Percentiles rank a stretch among this genome's conserved stretches.
These are phyloP conservation scores for Diaporthe ampelina DNA, from an alignment of 2,329 filamentous ascomycete genomes.

Conservation along the genomic window DNA sequence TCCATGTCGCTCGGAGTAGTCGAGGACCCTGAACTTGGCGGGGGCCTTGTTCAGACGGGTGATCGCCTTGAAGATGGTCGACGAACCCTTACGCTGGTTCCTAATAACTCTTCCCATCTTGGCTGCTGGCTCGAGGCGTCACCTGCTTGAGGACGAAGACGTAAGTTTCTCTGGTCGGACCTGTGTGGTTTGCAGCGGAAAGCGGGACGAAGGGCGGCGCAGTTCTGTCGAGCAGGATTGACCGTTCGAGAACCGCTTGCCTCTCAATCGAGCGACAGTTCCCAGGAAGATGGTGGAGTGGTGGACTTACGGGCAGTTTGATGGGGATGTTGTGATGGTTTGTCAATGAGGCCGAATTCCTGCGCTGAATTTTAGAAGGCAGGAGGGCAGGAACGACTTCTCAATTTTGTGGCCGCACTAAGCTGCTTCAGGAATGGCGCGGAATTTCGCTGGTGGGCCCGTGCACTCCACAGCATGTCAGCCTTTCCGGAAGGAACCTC, in stretches of 20 bases:
- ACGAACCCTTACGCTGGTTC: conserved; percentile 75
- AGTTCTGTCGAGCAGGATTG: background rate
- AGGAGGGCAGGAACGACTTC: conserved; percentile 19
- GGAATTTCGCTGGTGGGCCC: background rate
- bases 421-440: background rate
- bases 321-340: conserved; percentile 37
- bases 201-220: background rate
- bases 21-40: conserved; percentile 95
- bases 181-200: conserved; percentile 8
- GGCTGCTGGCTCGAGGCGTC: conserved; percentile 47
- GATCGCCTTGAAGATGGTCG: conserved; percentile 77
- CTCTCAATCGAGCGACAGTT: conserved; percentile 28
- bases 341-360: conserved; percentile 16
- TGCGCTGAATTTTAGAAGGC: conserved; percentile 29
- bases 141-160: conserved; percentile 28
- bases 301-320: conserved; percentile 42
- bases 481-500: conserved; percentile 33
- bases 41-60: conserved; percentile 95
- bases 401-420: conserved; percentile 37
- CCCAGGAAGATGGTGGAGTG: conserved; percentile 5
- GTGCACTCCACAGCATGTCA: conserved; percentile 21
- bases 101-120: conserved; percentile 74
- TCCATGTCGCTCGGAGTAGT: conserved; percentile 96
- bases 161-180: conserved; percentile 33
- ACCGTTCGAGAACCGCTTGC: conserved; percentile 16